phyloP scores from a whole-genome alignment of 2,329 filamentous ascomycete genomes.

The Aotearoamyces nothofagi region DNA sequence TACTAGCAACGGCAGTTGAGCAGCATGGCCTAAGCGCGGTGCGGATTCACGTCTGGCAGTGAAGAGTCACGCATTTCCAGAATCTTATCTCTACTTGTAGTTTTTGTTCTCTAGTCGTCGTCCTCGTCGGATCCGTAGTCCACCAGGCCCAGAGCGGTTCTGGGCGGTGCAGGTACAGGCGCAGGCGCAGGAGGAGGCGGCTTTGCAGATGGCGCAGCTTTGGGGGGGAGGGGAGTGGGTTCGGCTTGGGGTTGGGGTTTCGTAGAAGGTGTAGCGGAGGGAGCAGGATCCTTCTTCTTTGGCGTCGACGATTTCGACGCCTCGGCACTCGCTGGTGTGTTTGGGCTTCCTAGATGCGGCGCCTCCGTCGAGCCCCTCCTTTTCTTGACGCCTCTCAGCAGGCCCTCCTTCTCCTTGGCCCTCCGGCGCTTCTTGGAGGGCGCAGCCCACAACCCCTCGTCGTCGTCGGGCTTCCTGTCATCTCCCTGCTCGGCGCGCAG shows the following conservation, averaged over 20 bases:
- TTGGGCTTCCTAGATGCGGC: not conserved
- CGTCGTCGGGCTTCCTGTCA: slow-evolving; percentile 5
- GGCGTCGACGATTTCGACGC: slow-evolving; percentile 1
- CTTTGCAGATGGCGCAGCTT: slow-evolving; percentile 4
- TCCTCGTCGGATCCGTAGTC: slow-evolving; percentile 41
- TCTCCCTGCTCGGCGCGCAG: slow-evolving; percentile 9
- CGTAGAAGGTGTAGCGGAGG: not conserved
- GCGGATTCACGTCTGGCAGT: too few relatives aligned
- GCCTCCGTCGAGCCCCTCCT: slow-evolving; percentile 14
- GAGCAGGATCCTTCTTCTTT: too few relatives aligned
- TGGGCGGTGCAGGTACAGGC: slow-evolving; percentile 11
- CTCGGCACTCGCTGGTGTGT: slow-evolving; percentile 1
- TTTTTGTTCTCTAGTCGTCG: too few relatives aligned
- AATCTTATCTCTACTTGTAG: too few relatives aligned
- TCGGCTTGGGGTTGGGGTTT: too few relatives aligned
- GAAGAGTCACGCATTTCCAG: too few relatives aligned
- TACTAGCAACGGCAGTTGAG: too few relatives aligned
- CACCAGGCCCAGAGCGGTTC: slow-evolving; percentile 27
- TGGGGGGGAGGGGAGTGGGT: too few relatives aligned
- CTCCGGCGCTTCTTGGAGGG: slow-evolving; percentile 24
- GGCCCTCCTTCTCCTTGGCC: slow-evolving; percentile 22
- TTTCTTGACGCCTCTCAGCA: slow-evolving; percentile 18
- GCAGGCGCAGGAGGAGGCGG: slow-evolving; percentile 1
- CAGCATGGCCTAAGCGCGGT: too few relatives aligned
- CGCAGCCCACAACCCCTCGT: slow-evolving; percentile 21